Conservation (phyloP, 257 asterid genomes). For the Solanum arcanum region DNA sequence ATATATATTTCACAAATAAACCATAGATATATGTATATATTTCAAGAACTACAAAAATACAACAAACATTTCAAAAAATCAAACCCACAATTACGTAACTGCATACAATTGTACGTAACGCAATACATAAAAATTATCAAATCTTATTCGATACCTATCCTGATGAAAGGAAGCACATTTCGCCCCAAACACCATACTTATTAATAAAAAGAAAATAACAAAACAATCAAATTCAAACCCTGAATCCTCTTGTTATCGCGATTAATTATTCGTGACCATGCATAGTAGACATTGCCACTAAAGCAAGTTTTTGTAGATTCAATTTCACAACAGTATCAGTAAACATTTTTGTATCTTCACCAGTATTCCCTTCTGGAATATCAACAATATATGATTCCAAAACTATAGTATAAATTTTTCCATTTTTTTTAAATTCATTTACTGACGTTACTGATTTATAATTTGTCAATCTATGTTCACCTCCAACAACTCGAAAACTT, state of each 20-base stretch:
- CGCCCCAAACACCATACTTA: background rate
- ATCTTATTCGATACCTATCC: background rate
- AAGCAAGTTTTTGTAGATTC: constrained; percentile 72
- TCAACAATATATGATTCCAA: constrained; percentile 80
- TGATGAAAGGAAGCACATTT: background rate
- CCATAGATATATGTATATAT: background rate
- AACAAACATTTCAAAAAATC: background rate
- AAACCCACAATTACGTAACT: background rate
- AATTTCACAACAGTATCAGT: constrained; percentile 80
- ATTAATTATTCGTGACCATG: constrained; percentile 15
- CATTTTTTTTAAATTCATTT: constrained; percentile 33
- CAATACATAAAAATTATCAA: background rate
- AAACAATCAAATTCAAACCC: background rate
- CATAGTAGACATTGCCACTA: constrained; percentile 49
- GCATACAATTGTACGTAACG: background rate
- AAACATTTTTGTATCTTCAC: constrained; percentile 75
- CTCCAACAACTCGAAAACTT: constrained; percentile 83
- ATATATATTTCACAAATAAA: background rate
- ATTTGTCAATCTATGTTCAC: constrained; percentile 74
- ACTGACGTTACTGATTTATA: constrained; percentile 71
- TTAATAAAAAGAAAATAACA: background rate
- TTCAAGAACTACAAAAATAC: background rate
- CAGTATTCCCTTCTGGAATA: constrained; percentile 82
- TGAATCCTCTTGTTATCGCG: background rate
- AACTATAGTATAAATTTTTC: constrained; percentile 39